These are phyloP conservation scores for Saussurea involucrata DNA, from an alignment of 129 eudicot genomes.

Conservation along the genomic window DNA sequence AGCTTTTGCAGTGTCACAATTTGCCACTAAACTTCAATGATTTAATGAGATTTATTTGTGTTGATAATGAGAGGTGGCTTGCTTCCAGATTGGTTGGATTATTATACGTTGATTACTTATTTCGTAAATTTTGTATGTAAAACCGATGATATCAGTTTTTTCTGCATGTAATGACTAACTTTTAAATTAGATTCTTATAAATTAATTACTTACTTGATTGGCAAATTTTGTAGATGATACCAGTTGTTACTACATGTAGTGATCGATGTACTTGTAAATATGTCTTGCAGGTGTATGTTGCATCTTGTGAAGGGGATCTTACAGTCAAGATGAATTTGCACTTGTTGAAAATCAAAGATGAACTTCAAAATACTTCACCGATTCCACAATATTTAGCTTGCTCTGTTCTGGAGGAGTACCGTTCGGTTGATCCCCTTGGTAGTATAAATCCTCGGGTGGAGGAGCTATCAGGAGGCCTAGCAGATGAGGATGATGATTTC, in stretches of 20 bases:
- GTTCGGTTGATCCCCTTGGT: constrained; percentile 27
- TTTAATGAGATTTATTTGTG: background rate
- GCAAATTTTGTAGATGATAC: background rate
- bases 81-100: background rate
- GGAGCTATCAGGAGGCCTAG: constrained; percentile 29
- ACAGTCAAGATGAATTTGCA: constrained; percentile 79
- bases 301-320: constrained; percentile 57
- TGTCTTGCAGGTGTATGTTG: constrained; percentile 70
- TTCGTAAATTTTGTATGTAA: background rate
- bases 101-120: background rate
- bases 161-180: background rate
- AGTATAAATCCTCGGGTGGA: constrained; percentile 35
- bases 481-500: constrained; percentile 77
- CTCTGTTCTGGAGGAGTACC: constrained; percentile 52
- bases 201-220: background rate
- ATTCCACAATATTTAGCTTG: constrained; percentile 69
- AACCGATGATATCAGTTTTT: background rate
- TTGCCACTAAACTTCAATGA: background rate
- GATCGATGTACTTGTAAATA: constrained; percentile 5
- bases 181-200: background rate
- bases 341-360: constrained; percentile 77
- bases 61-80: background rate
- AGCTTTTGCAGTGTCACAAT: background rate
- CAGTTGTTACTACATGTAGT: constrained; percentile 14
- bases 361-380: constrained; percentile 57